Base-by-base conservation (phyloP, 1,284 basidiomycete species). In the Pseudozyma sp. region DNA sequence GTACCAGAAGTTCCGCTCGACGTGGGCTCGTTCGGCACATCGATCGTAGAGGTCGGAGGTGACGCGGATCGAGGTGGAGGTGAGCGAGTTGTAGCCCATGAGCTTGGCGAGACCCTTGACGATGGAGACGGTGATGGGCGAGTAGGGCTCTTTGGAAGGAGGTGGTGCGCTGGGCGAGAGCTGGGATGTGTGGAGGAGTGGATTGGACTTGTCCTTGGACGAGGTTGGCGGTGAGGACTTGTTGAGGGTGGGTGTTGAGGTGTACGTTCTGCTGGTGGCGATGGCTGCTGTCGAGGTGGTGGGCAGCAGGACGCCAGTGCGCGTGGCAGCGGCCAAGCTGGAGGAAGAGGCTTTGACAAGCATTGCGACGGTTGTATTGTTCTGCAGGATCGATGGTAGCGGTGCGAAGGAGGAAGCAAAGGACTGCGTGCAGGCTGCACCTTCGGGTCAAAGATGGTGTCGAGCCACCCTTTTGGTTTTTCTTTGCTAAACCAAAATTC, bases 21-120 rank as follows among this genome's bases (percentile, higher is more conserved):
- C 66, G 14, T 83, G 79, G 4, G 87, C 85, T 9, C 86, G 85
- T 54, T 87, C 85, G 0, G 88, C 87, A 43, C 87, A 86, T 6
- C 86, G 85, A 50, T 87, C 86, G 84, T 88, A 87, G 81, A 88
- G 87, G 60, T 87, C 86, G 16, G 86, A 86, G 7, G 87, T 87
- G 59, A 87, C 87, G 19, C 87, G 81, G 62, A 88, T 88, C 9
- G 88, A 87, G 10, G 86, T 88, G 13, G 82, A 82, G 13, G 86
- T 85, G 54, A 84, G 82, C 45, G 86, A 84, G 77, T 88, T 87
- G 84, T 88, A 88, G 24, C 88, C 88, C 81, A 88, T 85, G 50
- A 88, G 44, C 52, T 84, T 85, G 29, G 87, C 88, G 5, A 88
- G 71, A 1, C 77, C 77, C 35, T 75, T 77, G 39, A 85, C 75